Percentiles rank a stretch among this genome's conserved stretches.
phyloP scores from a whole-genome alignment of 257 asterid species.

The Misopates orontium region DNA sequence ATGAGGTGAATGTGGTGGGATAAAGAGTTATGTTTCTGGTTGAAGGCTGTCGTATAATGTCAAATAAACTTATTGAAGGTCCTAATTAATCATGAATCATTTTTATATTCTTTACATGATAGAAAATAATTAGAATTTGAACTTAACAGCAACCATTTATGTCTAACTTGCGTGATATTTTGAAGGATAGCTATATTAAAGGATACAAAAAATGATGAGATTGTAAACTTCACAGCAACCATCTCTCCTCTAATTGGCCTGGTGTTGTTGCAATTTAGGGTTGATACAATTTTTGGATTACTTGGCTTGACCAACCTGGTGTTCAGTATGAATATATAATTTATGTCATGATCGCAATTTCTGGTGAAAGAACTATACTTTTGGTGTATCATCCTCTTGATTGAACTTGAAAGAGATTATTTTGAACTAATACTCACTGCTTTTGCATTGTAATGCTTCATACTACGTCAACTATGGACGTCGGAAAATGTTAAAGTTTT shows the following conservation, averaged over 20 bases:
- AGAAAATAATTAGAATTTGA: not conserved
- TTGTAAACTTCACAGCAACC: too few relatives aligned
- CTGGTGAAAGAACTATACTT: not conserved
- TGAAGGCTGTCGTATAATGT: not conserved
- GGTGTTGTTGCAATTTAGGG: not conserved
- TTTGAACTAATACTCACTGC: not conserved
- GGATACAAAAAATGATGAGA: too few relatives aligned
- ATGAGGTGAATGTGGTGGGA: not conserved
- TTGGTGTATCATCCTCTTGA: slow-evolving; percentile 1
- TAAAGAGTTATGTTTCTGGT: not conserved
- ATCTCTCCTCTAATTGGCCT: too few relatives aligned
- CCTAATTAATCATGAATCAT: too few relatives aligned
- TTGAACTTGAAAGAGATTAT: slow-evolving; percentile 2
- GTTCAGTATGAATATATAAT: not conserved
- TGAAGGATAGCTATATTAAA: not conserved
- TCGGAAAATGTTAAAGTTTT: not conserved
- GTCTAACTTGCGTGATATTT: not conserved
- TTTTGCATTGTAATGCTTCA: not conserved
- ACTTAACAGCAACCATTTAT: not conserved
- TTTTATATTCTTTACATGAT: too few relatives aligned
- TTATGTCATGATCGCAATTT: slow-evolving; percentile 3
- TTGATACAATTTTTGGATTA: slow-evolving; percentile 3
- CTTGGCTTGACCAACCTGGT: not conserved
- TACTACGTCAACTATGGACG: not conserved
- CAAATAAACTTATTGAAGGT: too few relatives aligned